A percentile compares a stretch with the other conserved stretches of the same genome.
Conservation (phyloP, 2,329 filamentous ascomycete genomes). For the Seiridium cupressi region DNA sequence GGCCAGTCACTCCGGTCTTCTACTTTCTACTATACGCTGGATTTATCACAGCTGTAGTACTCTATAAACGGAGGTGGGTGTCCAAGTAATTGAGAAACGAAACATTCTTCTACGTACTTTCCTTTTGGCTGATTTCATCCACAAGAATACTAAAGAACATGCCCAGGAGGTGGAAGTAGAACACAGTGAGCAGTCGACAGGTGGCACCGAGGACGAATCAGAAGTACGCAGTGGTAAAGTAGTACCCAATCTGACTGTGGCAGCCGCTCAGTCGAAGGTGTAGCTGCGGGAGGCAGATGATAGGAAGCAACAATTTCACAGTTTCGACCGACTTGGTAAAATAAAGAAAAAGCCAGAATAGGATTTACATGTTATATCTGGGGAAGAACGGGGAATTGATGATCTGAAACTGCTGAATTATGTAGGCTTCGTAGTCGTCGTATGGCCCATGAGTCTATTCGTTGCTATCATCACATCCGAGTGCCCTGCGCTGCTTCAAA, state of each 20-base stretch:
- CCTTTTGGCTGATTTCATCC: neutral
- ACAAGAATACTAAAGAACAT: neutral
- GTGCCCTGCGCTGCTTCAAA: neutral
- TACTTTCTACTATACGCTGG: slow-evolving; percentile 41
- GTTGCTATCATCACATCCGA: neutral
- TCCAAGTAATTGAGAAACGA: neutral
- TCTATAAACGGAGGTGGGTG: slow-evolving; percentile 27
- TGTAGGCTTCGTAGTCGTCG: neutral
- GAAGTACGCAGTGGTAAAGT: neutral
- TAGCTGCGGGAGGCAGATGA: neutral
- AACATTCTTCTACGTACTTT: too few relatives aligned
- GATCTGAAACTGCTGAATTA: neutral
- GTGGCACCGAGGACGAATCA: neutral
- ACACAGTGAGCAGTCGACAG: neutral
- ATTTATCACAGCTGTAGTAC: slow-evolving; percentile 34
- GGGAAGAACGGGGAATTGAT: neutral
- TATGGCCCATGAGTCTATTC: slow-evolving; percentile 1
- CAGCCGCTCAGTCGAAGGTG: neutral
- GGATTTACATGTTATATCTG: neutral
- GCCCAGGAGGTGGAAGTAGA: neutral
- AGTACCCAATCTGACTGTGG: neutral
- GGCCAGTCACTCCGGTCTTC: slow-evolving; percentile 45
- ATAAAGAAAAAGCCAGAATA: too few relatives aligned
- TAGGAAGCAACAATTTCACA: too few relatives aligned
- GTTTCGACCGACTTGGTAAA: too few relatives aligned